These are phyloP conservation scores for Oropetium thomaeum DNA, from an alignment of 176 grass and related monocot species.

Conservation along the genomic window DNA sequence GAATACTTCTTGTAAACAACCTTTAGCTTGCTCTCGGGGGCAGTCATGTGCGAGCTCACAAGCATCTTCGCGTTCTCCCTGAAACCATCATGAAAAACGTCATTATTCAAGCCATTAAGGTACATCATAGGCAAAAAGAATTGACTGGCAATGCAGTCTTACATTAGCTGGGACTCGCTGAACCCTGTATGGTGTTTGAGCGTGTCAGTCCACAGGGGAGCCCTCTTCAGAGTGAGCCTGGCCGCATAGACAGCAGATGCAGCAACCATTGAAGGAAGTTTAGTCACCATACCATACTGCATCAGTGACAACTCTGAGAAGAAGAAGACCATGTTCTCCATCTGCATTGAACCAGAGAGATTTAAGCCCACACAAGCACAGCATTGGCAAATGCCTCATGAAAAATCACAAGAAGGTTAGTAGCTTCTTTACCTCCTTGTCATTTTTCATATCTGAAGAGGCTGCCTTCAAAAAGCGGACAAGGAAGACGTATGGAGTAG, in stretches of 20 bases:
- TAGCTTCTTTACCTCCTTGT: conserved; percentile 58
- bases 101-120: not conserved
- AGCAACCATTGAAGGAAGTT: conserved; percentile 65
- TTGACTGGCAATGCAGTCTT: conserved; percentile 20
- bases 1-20: conserved; percentile 86
- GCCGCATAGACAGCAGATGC: conserved; percentile 86
- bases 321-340: conserved; percentile 93
- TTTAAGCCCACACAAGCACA: not conserved
- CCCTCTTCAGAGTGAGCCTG: conserved; percentile 68
- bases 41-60: conserved; percentile 50
- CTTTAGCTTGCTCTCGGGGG: conserved; percentile 60
- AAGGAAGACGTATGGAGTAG: conserved; percentile 77
- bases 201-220: conserved; percentile 79
- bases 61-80: conserved; percentile 58
- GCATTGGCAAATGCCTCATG: not conserved
- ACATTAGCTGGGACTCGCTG: conserved; percentile 62
- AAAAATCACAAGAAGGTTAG: not conserved
- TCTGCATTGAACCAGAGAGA: conserved; percentile 44
- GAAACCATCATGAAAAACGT: conserved; percentile 2
- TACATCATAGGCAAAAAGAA: not conserved
- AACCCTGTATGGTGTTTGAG: conserved; percentile 74
- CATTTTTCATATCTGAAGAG: conserved; percentile 16
- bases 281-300: conserved; percentile 63
- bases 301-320: conserved; percentile 77
- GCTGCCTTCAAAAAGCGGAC: conserved; percentile 81